Base-by-base conservation (phyloP, 1,284 basidiomycete species). In the Dichomitus squalens region DNA sequence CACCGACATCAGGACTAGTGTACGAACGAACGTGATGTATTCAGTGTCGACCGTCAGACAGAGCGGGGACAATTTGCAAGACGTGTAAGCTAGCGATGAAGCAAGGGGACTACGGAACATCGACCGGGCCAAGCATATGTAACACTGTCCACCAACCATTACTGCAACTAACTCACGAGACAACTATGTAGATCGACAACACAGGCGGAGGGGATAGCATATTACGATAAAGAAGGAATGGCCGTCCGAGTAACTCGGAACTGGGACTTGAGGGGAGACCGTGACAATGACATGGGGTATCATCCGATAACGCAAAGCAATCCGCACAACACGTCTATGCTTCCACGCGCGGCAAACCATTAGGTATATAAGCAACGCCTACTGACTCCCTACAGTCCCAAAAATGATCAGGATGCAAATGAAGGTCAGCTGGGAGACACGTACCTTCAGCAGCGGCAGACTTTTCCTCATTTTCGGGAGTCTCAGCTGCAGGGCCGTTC, bases 281-380 rank as follows among this genome's bases (percentile, higher is more conserved):
- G 27, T 47, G 44, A 33, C 29, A 47, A 29, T 47, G 44, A 47
- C 44, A 41, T 35, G 43, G 58, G 61, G 61, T 63, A 63, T 63
- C 58, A 60, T 63, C 58, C 61, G 58, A 53, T 49, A 48, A 11
- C 25, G 40, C 47, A 55, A 55, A 55, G 40, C 50, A 44, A 50
- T 51, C 55, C 53, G 49, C 38, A 16, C 41, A 27, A 46, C 41
- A 53, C 55, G 55, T 59, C 60, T 55, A 49, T 62, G 57, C 60
- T 33, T 44, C 38, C 56, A 53, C 52, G 33, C 43, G 44, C 40
- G 36, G 47, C 34, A 18, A 44, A 16, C 38, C 41, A 54, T 53
- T 31, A 58, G 61, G 61, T 63, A 60, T 63, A 56, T 20, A 49
- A n/a, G 44, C 44, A 44, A 49, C 52, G 25, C 23, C 20, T 44